phyloP scores from a whole-genome alignment of 768 basidiomycete genomes.

The Symmetrospora coprosmae region DNA sequence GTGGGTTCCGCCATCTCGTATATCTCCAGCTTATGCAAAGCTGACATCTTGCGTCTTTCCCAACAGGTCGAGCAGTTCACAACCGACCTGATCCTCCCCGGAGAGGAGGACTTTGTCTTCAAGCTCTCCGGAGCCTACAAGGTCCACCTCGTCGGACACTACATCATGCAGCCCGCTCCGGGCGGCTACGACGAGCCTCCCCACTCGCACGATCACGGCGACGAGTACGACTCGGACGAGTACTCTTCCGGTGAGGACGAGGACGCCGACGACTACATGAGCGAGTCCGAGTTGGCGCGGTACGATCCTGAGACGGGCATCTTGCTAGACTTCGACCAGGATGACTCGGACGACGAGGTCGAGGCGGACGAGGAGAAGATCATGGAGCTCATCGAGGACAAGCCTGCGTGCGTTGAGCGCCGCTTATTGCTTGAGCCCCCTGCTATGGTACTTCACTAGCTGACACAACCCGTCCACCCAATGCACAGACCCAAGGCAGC shows the following conservation, averaged over 20 bases:
- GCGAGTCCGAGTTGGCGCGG: slow-evolving; percentile 13
- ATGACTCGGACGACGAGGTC: slow-evolving; percentile 6
- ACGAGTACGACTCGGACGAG: slow-evolving; percentile 17
- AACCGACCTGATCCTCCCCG: slow-evolving; percentile 17
- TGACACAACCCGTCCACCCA: neutral
- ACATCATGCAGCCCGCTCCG: slow-evolving; percentile 13
- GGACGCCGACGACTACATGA: slow-evolving; percentile 16
- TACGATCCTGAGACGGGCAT: slow-evolving; percentile 23
- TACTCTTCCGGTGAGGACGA: slow-evolving; percentile 5
- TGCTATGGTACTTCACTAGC: neutral
- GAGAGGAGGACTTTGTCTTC: slow-evolving; percentile 21
- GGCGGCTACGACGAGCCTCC: neutral
- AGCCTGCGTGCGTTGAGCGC: neutral
- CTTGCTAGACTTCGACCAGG: neutral
- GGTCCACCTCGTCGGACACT: neutral
- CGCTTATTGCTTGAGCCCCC: neutral
- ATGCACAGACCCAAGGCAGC: too few relatives aligned
- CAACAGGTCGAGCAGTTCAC: slow-evolving; percentile 21
- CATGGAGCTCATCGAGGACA: slow-evolving; percentile 20
- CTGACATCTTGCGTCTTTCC: neutral
- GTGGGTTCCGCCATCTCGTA: neutral
- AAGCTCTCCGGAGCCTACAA: slow-evolving; percentile 6
- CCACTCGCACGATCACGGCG: too few relatives aligned
- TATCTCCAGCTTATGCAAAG: neutral
- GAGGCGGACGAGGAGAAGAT: slow-evolving; percentile 21